These are phyloP conservation scores for Artemisia annua DNA, from an alignment of 129 eudicot genomes.

Conservation along the genomic window DNA sequence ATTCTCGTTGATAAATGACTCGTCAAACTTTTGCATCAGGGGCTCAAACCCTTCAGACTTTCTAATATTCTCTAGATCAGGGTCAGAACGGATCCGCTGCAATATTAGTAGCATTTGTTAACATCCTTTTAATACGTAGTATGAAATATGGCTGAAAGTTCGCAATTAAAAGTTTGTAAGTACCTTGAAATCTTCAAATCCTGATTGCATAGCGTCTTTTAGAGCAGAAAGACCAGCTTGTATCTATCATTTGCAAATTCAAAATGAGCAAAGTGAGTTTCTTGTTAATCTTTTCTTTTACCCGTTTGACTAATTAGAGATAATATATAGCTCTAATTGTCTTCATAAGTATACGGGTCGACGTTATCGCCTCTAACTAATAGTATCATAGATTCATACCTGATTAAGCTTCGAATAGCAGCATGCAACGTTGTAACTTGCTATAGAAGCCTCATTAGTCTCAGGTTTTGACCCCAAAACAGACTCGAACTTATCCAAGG, in stretches of 20 bases:
- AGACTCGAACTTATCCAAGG: constrained; percentile 86
- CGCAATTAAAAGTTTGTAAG: not conserved
- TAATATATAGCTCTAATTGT: not conserved
- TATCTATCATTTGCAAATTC: constrained; percentile 43
- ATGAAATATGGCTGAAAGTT: not conserved
- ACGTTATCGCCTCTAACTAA: not conserved
- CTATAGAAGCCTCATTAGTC: constrained; percentile 71
- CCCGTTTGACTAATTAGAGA: not conserved
- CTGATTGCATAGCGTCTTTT: constrained; percentile 79
- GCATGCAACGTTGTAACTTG: constrained; percentile 97
- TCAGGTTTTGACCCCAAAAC: constrained; percentile 87
- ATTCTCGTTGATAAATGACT: constrained; percentile 94
- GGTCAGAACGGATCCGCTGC: constrained; percentile 93
- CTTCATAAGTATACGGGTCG: not conserved
- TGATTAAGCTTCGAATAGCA: constrained; percentile 94
- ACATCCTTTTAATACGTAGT: too few species aligned
- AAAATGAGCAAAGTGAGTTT: not conserved
- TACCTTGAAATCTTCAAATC: constrained; percentile 94
- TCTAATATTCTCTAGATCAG: constrained; percentile 78
- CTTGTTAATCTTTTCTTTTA: not conserved
- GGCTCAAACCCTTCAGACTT: constrained; percentile 68
- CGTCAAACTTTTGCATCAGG: constrained; percentile 72
- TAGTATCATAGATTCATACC: constrained; percentile 34
- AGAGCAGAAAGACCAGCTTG: constrained; percentile 95
- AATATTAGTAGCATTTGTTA: not conserved